Base-by-base conservation (phyloP, 208 protist genomes). In the Herpetomonas muscarum region DNA sequence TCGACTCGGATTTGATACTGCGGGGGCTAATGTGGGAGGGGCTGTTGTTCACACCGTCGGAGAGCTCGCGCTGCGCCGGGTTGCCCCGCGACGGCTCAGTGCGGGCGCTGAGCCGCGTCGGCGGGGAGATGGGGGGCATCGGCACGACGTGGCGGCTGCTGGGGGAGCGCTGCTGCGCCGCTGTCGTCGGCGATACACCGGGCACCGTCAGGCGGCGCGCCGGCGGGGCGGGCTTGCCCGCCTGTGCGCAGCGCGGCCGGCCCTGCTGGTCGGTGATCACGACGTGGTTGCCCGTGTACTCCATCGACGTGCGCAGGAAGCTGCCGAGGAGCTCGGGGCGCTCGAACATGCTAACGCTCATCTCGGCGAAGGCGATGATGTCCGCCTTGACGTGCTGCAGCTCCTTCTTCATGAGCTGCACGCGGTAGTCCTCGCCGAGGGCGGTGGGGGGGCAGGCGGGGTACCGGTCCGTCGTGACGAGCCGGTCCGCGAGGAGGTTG, bases 401-500 rank as follows among this genome's bases (percentile, higher is more conserved):
- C 63, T 94, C 77, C 39, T 89, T 63, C 54, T 82, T 67, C 19
- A 92, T 66, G 17, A 87, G 70, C 45, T 57, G 48, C n/a, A 86
- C 44, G 22, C 88, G 73, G 56, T 92, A 90, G 29, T 87, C 74
- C 58, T 94, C 85, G 21, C 74, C 79, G 32, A 94, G 72, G 25
- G 77, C 76, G 24, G 67, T 62, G 3, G 68, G 66, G 1, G 76
- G 69, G 53, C 88, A 92, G 64, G 70, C 45, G 13, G 78, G 76
- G 60, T 90, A 94, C n/a, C 72, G 55, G 51, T 92, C 81, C 5
- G 80, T 87, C 10, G 70, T 80, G 5, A 87, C 73, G 4, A 87
- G 64, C n/a, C 82, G 75, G 24, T 76, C 66, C 5, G 88, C 88
- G 2, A 92, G 51, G 48, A 94, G 84, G 60, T 94, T 94, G 62